phyloP scores from a whole-genome alignment of 306 rosid species.

The Luffa acutangula region DNA sequence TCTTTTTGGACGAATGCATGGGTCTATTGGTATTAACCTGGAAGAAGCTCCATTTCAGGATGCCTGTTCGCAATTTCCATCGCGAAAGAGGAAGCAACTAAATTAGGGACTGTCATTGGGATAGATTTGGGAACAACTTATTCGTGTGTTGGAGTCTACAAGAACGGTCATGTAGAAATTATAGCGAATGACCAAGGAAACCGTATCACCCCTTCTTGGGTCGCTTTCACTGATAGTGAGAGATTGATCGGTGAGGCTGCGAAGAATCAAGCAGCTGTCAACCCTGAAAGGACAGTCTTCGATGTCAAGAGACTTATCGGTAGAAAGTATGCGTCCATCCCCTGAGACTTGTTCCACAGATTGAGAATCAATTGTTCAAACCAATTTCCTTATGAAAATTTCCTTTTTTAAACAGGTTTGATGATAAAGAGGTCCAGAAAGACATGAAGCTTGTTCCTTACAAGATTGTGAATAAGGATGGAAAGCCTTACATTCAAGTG shows the following conservation, averaged over 20 bases:
- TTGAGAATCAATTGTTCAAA: not conserved
- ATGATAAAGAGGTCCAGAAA: slow-evolving; percentile 82
- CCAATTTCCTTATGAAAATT: not conserved
- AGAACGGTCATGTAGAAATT: slow-evolving; percentile 94
- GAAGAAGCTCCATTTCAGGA: slow-evolving; percentile 26
- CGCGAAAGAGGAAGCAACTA: slow-evolving; percentile 81
- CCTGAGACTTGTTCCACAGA: not conserved
- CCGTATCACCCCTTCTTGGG: slow-evolving; percentile 99
- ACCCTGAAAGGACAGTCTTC: slow-evolving; percentile 86
- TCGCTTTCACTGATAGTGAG: slow-evolving; percentile 73
- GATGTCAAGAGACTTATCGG: slow-evolving; percentile 98
- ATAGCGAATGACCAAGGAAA: slow-evolving; percentile 99
- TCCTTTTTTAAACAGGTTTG: slow-evolving; percentile 40
- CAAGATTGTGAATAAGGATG: slow-evolving; percentile 95
- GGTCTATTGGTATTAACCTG: slow-evolving; percentile 13
- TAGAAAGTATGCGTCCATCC: slow-evolving; percentile 49
- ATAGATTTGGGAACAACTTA: slow-evolving; percentile 96
- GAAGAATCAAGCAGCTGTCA: slow-evolving; percentile 96
- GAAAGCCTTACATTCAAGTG: slow-evolving; percentile 90
- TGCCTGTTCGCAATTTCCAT: slow-evolving; percentile 65
- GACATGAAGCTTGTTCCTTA: slow-evolving; percentile 84
- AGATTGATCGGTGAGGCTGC: slow-evolving; percentile 99
- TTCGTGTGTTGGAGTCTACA: slow-evolving; percentile 96
- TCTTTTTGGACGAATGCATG: not conserved
- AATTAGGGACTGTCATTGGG: slow-evolving; percentile 93